Evolutionary conservation across 805 yeast species (phyloP), one percentile per base, ranked within the genome.

Genomic region (Nakazawaea pomicola): DNA sequence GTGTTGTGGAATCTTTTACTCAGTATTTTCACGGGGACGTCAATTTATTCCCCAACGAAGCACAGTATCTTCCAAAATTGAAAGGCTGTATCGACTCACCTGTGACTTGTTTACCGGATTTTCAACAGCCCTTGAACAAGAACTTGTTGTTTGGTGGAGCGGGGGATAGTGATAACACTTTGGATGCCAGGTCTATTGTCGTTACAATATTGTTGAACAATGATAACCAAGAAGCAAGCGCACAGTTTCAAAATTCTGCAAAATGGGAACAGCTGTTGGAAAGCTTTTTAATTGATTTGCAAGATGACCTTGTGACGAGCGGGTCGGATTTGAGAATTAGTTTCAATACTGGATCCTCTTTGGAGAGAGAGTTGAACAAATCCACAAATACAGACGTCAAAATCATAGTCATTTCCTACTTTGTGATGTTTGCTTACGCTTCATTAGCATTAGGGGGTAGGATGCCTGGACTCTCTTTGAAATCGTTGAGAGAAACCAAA

Each of bases 401-500:
- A 41, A 80, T 87, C 40, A 75, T 91, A 7, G 65, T 78, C 1
- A 54, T 83, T 4, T 89, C 97, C 1, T 91, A 91, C 56, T 45
- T 88, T 25, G 72, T 78, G 8, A 91, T 91, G 99, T 89, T 91
- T 54, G 48, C 85, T 0, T 91, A 91, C 56, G 95, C 95, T 0
- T 81, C 96, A 0, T 54, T 87, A 43, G 86, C 96, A 0, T 67
- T 91, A 17, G 84, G 87, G 1, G 40, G 37, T 6, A 30, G 36
- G 4, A 11, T 35, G 14, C 43, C 45, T 9, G 29, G 39, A 2
- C 36, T 45, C 1, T 33, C 43, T 3, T 36, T 44, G 17, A 46
- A 41, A 1, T 14, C 42, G 11, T 60, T 74, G 17, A 58, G 67
- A 4, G 51, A 65, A 37, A 81, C 95, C 1, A 75, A 95, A 47